Percentiles rank a stretch among this genome's conserved stretches.
phyloP scores from a whole-genome alignment of 1,139 yeast genomes.

The Diutina siamensis region DNA sequence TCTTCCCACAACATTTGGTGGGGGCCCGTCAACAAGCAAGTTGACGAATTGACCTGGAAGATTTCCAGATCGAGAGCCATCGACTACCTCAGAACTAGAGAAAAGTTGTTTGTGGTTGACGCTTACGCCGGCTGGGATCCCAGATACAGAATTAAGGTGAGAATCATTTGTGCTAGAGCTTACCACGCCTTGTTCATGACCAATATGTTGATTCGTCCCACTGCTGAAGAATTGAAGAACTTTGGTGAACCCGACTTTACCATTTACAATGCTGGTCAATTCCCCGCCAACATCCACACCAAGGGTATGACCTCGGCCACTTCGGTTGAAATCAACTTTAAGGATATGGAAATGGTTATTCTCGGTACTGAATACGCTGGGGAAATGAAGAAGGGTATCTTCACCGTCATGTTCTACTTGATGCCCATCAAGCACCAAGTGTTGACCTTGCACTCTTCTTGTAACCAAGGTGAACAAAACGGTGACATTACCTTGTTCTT shows the following conservation, averaged over 20 bases:
- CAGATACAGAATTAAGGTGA: conserved; percentile 89
- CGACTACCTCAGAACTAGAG: conserved; percentile 93
- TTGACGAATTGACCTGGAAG: conserved; percentile 89
- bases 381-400: conserved; percentile 98
- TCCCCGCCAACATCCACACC: conserved; percentile 96
- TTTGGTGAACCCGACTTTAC: conserved; percentile 98
- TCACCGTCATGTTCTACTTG: conserved; percentile 97
- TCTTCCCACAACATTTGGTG: conserved; percentile 88
- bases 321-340: conserved; percentile 92
- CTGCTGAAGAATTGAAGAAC: conserved; percentile 74
- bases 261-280: conserved; percentile 96
- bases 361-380: conserved; percentile 98
- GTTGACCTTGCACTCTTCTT: conserved; percentile 89
- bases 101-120: conserved; percentile 87
- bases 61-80: conserved; percentile 95
- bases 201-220: conserved; percentile 94
- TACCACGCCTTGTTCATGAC: conserved; percentile 98
- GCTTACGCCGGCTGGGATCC: conserved; percentile 99
- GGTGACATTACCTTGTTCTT: conserved; percentile 89
- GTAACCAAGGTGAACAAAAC: conserved; percentile 72
- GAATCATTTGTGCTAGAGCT: conserved; percentile 97
- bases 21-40: conserved; percentile 98
- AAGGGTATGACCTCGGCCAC: conserved; percentile 97
- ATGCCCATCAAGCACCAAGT: conserved; percentile 94
- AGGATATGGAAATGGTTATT: conserved; percentile 97